A percentile compares a stretch with the other conserved stretches of the same genome.
phyloP scores from a whole-genome alignment of 1,284 basidiomycete species.

The Flammula alnicola region DNA sequence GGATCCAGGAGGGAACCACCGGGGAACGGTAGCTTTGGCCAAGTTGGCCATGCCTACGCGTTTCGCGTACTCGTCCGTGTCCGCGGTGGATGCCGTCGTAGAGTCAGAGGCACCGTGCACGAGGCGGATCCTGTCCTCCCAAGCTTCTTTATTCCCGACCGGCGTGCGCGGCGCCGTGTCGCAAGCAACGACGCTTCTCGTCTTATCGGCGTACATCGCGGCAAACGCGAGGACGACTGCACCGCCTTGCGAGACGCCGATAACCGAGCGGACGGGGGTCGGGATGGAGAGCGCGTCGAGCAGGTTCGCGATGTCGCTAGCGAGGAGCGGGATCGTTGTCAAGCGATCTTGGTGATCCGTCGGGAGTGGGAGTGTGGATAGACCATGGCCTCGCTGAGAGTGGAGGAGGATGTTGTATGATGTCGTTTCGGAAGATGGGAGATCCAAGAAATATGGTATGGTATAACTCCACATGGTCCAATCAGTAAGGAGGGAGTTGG shows the following conservation, averaged over 20 bases:
- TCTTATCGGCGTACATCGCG: slow-evolving; percentile 30
- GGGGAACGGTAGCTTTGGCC: slow-evolving; percentile 38
- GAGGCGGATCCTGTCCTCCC: slow-evolving; percentile 46
- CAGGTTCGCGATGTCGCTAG: slow-evolving; percentile 40
- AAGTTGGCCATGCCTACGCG: slow-evolving; percentile 45
- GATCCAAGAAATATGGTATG: slow-evolving; percentile 42
- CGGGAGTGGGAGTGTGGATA: slow-evolving; percentile 38
- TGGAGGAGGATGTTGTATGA: slow-evolving; percentile 50
- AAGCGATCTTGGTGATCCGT: slow-evolving; percentile 17
- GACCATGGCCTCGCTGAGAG: slow-evolving; percentile 52
- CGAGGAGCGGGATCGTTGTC: slow-evolving; percentile 41
- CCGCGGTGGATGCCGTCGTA: not conserved
- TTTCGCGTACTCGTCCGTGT: slow-evolving; percentile 30
- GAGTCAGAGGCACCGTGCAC: slow-evolving; percentile 28
- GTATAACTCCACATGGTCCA: slow-evolving; percentile 48
- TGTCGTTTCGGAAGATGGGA: slow-evolving; percentile 17
- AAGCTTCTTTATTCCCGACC: slow-evolving; percentile 47
- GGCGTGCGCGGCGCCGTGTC: slow-evolving; percentile 50
- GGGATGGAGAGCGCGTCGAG: slow-evolving; percentile 39
- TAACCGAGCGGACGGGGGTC: slow-evolving; percentile 42
- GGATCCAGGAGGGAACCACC: slow-evolving; percentile 50
- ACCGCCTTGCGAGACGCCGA: slow-evolving; percentile 56
- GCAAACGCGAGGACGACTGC: slow-evolving; percentile 48
- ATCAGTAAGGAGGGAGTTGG: slow-evolving; percentile 52
- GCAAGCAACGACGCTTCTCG: slow-evolving; percentile 45